Base-by-base conservation (phyloP, 1,139 yeast genomes). In the Groenewaldozyma auringiensis region DNA sequence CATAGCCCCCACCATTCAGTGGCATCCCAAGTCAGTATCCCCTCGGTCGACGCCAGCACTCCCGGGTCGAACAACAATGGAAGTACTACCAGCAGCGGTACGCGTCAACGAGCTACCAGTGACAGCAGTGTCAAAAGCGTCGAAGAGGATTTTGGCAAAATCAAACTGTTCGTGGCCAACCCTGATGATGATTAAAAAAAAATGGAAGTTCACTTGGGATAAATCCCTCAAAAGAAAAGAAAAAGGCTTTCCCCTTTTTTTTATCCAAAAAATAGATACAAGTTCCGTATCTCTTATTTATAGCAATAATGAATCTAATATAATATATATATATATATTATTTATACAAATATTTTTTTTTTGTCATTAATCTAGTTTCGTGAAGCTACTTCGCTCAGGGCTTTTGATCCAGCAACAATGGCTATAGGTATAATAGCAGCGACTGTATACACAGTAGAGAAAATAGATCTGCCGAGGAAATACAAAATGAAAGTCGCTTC, bases 391-490 rank as follows among this genome's bases (percentile, higher is more conserved):
- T 64, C 67, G 34, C 66, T 48, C 34, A 79, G 63, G 14, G 83
- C 84, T 55, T 78, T 75, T 4, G 87, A 74, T n/a, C 95, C 95
- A 48, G 81, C 68, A 62, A 75, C 74, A 40, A 84, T 62, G 25
- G 83, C 69, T 35, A 85, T 75, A 1, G 79, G 74, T 3, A 75
- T 72, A 47, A 82, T 66, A 21, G 78, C 52, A 9, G 73, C 70
- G 9, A 74, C 66, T 52, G 76, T 71, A 51, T 71, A 69, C 42
- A 88, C 62, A 1, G 95, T 80, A 20, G 76, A 71, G 63, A 89
- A 88, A 45, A 89, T 85, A 21, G 86, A 72, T 37, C 77, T 70
- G 27, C 86, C 83, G 53, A 79, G 63, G 66, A 79, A 89, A 67
- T 89, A 89, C 51, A 71, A 74, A 53, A 75, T 64, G 57, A 88